Evolutionary conservation across 2,329 filamentous ascomycete species (phyloP), one percentile per base, ranked within the genome.

Genomic region (Blastomyces parvus): DNA sequence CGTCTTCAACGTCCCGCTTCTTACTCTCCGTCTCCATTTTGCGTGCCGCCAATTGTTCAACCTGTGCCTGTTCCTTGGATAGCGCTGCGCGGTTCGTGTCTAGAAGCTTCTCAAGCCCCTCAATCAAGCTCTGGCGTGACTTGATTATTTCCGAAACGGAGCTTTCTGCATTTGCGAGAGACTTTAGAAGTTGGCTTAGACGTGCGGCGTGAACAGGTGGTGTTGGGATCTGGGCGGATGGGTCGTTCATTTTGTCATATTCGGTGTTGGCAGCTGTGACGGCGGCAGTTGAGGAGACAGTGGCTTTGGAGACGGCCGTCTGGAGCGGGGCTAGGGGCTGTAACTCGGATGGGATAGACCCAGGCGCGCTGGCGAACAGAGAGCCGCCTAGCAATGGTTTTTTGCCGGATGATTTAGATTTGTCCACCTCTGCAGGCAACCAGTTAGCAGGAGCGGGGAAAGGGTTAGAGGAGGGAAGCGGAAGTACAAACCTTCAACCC

Each of bases 201-300:
- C 91, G 88, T 17, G 93, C 93, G 1, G 94, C 94, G 72, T 96
- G 90, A 25, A 99, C 92, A 0, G 94, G 92, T 0, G 92, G 88
- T 0, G 91, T 88, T 0, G 93, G 91, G 1, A 88, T 80, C 0
- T 84, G 80, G 0, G 83, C 83, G 36, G 82, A 80, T 0, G 91
- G 84, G 69, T 91, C 89, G 62, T 87, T 89, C 71, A 95, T 82
- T 74, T 93, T 96, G 60, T 88, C 85, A 71, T 91, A 97, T 68
- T 97, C 93, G 67, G 86, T 81, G 67, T 89, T 88, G 55, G 93
- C 91, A 14, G 84, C 83, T 61, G 84, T 84, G 57, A 90, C 75
- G 1, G 87, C 83, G 2, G 85, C 84, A 71, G 87, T 89, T 19
- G 87, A 83, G 11, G 86, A 82, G 13, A 88, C 79, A 25, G 86